A percentile compares a stretch with the other conserved stretches of the same genome.
Conservation (phyloP, 208 protist species). For the Leishmania major region DNA sequence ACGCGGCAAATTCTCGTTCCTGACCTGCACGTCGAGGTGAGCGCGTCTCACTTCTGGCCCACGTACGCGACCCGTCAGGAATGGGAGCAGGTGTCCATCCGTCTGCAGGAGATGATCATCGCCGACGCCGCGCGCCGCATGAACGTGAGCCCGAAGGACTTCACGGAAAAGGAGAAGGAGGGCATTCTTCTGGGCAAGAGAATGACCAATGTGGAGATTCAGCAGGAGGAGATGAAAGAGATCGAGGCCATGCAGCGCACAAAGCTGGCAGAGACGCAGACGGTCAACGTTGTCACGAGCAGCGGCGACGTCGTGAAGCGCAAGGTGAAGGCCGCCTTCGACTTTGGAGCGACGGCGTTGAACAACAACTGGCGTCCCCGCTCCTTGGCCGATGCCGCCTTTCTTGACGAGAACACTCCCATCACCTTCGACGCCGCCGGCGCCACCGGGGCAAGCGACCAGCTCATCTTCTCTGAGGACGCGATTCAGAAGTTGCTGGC, state of each 20-base stretch:
- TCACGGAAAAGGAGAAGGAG: constrained; percentile 99
- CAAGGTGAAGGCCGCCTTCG: constrained; percentile 84
- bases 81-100: constrained; percentile 99
- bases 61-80: constrained; percentile 97
- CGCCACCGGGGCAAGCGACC: constrained; percentile 73
- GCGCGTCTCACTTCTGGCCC: constrained; percentile 99
- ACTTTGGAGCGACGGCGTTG: constrained; percentile 71
- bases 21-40: constrained; percentile 96
- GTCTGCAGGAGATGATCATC: constrained; percentile 99
- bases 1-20: constrained; percentile 98
- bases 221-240: constrained; percentile 99
- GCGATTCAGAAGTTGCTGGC: constrained; percentile 75
- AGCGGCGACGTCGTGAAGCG: constrained; percentile 76
- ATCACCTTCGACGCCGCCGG: constrained; percentile 65
- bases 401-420: constrained; percentile 69
- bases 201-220: constrained; percentile 98
- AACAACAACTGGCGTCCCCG: constrained; percentile 85
- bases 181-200: constrained; percentile 99
- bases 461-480: constrained; percentile 84
- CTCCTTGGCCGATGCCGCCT: constrained; percentile 76
- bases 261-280: constrained; percentile 70
- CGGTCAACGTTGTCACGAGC: constrained; percentile 57
- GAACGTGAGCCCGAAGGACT: constrained; percentile 98
- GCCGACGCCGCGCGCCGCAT: constrained; percentile 99
- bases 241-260: constrained; percentile 96